A percentile compares a stretch with the other conserved stretches of the same genome.
Conservation (phyloP, 345 rosid species). For the Populus tremula region DNA sequence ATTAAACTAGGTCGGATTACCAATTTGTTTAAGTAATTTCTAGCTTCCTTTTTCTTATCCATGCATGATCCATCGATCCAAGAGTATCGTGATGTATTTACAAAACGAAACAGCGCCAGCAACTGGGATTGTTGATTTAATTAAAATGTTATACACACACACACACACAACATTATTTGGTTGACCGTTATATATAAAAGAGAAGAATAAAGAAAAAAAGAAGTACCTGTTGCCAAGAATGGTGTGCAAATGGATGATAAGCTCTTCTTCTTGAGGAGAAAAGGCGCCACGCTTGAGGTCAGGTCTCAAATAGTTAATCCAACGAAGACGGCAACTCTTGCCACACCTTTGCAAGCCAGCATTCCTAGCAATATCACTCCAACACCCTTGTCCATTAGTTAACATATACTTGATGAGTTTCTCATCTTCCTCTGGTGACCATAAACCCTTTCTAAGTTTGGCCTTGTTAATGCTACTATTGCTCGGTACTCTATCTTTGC, state of each 20-base stretch:
- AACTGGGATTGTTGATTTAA: not conserved
- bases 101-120: not conserved
- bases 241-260: slow-evolving; percentile 69
- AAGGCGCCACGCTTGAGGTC: slow-evolving; percentile 81
- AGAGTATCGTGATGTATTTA: not conserved
- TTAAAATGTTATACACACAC: not conserved
- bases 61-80: not conserved
- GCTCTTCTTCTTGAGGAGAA: slow-evolving; percentile 71
- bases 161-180: not conserved
- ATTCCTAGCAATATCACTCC: slow-evolving; percentile 79
- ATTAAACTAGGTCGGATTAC: not conserved
- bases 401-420: slow-evolving; percentile 69
- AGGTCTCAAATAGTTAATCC: slow-evolving; percentile 79
- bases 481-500: slow-evolving; percentile 23
- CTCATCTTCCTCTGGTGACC: slow-evolving; percentile 90
- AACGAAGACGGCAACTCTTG: slow-evolving; percentile 82
- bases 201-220: no score
- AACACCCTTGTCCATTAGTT: slow-evolving; percentile 76
- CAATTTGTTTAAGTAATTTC: no score
- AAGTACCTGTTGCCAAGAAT: slow-evolving; percentile 73
- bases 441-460: slow-evolving; percentile 68
- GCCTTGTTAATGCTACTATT: slow-evolving; percentile 23
- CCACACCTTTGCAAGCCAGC: slow-evolving; percentile 79
- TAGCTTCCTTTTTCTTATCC: not conserved
- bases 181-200: not conserved